Percentiles rank a stretch among this genome's conserved stretches.
Conservation (phyloP, 2,329 filamentous ascomycete genomes). For the Trichocomaceae sp. region DNA sequence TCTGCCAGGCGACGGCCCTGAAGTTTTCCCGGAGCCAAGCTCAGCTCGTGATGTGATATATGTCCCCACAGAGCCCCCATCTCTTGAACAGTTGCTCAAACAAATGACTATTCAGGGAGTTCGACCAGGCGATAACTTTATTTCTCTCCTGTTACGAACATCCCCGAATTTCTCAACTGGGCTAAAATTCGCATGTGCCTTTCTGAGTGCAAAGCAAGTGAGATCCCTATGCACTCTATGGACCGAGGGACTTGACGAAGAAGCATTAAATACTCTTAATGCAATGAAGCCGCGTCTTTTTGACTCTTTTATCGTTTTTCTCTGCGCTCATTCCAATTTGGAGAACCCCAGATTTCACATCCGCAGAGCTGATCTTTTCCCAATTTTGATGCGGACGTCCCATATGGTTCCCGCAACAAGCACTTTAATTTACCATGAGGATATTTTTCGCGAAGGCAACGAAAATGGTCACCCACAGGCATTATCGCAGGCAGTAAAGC, state of each 20-base stretch:
- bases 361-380: conserved; percentile 24
- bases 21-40: conserved; percentile 48
- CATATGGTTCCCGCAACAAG: conserved; percentile 13
- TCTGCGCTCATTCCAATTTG: conserved; percentile 25
- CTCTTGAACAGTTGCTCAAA: conserved; percentile 45
- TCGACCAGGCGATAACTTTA: conserved; percentile 35
- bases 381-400: conserved; percentile 19
- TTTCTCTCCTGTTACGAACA: conserved; percentile 47
- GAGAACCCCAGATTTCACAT: conserved; percentile 13
- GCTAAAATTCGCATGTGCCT: conserved; percentile 28
- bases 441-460: conserved; percentile 15
- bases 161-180: conserved; percentile 36
- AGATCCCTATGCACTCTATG: conserved; percentile 24
- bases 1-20: conserved; percentile 51
- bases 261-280: conserved; percentile 20
- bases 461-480: conserved; percentile 21
- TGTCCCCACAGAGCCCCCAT: conserved; percentile 48
- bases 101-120: conserved; percentile 45
- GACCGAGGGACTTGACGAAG: conserved; percentile 14
- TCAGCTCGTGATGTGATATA: conserved; percentile 55
- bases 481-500: conserved; percentile 32
- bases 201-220: conserved; percentile 33
- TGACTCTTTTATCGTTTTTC: conserved; percentile 39
- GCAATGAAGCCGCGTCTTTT: conserved; percentile 34
- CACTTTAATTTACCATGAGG: conserved; percentile 6